These are phyloP conservation scores for Agrostemma githago DNA, from an alignment of 148 eudicot genomes.

Conservation along the genomic window DNA sequence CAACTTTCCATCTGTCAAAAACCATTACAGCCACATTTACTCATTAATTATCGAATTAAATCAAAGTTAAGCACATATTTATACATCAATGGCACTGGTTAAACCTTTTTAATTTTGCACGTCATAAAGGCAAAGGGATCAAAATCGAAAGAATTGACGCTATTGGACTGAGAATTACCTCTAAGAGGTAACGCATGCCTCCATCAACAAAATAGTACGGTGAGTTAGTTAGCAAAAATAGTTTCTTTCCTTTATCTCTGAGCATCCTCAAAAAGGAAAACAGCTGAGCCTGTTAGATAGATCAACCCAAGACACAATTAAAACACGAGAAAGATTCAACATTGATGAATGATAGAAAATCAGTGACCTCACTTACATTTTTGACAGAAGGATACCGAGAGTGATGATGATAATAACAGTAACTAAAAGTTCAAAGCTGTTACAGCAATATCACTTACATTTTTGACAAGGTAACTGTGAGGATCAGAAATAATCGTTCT, in stretches of 20 bases:
- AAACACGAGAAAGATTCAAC: neutral
- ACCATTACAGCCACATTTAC: no score
- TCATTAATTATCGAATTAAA: no score
- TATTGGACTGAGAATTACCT: constrained; percentile 55
- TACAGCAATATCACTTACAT: constrained; percentile 47
- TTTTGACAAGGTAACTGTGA: constrained; percentile 81
- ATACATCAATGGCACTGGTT: no score
- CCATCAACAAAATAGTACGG: constrained; percentile 97
- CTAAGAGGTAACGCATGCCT: constrained; percentile 86
- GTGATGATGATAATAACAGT: neutral
- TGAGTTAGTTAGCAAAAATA: constrained; percentile 92
- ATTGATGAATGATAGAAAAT: constrained; percentile 4
- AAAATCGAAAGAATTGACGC: no score
- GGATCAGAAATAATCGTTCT: constrained; percentile 83
- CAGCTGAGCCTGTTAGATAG: constrained; percentile 55
- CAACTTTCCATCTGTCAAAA: no score
- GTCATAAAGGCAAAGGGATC: no score
- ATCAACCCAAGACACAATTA: constrained; percentile 10
- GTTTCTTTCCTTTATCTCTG: constrained; percentile 83
- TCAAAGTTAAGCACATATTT: no score
- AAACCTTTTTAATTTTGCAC: no score
- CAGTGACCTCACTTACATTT: neutral
- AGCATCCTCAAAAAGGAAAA: constrained; percentile 70
- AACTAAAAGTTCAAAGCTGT: neutral
- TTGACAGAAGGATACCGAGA: neutral